Conservation (phyloP, 1,284 basidiomycete species). For the Ceratorhiza oryzae-sativae region DNA sequence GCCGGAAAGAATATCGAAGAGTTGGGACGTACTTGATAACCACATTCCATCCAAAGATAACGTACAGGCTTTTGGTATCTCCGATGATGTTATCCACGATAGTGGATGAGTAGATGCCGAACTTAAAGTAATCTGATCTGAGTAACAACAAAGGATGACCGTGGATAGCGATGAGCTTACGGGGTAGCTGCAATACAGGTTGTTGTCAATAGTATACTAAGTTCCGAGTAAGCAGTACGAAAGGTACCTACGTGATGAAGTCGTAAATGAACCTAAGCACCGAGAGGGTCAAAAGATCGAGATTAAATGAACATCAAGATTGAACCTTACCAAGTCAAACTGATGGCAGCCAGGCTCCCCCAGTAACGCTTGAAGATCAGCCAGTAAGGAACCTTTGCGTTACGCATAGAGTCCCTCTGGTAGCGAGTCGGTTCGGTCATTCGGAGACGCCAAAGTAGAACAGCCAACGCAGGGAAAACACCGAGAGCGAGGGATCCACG, state of each 20-base stretch:
- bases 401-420: constrained; percentile 77
- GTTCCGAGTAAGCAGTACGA: background rate
- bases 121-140: constrained; percentile 54
- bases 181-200: constrained; percentile 58
- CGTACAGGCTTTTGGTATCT: constrained; percentile 56
- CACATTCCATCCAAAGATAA: constrained; percentile 78
- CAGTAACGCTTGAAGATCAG: constrained; percentile 86
- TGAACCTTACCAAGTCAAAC: constrained; percentile 65
- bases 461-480: constrained; percentile 76
- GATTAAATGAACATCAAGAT: constrained; percentile 15
- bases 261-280: constrained; percentile 80
- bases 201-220: constrained; percentile 11
- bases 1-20: constrained; percentile 6
- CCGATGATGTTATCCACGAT: constrained; percentile 73
- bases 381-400: constrained; percentile 73
- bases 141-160: constrained; percentile 3
- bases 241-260: constrained; percentile 67
- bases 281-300: constrained; percentile 37
- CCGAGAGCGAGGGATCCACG: constrained; percentile 90
- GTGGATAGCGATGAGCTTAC: constrained; percentile 52
- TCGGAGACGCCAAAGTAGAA: constrained; percentile 85
- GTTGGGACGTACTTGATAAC: constrained; percentile 68
- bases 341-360: constrained; percentile 70
- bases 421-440: constrained; percentile 83
- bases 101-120: constrained; percentile 85